Evolutionary conservation across 495 filamentous ascomycete species (phyloP).

Genomic region (Neurospora sublineolata): DNA sequence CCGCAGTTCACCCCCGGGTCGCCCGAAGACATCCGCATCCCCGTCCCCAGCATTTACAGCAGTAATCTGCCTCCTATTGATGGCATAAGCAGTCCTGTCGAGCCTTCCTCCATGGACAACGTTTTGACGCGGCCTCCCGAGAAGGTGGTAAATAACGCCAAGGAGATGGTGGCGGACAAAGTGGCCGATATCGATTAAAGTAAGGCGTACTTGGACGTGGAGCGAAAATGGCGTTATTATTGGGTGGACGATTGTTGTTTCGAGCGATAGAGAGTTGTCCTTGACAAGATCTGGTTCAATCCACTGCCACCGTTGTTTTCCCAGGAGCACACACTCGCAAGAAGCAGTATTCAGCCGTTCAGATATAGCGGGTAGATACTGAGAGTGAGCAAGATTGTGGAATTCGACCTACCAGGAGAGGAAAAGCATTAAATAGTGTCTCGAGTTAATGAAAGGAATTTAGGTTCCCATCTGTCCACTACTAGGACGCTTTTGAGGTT

Average conservation of each 20-base stretch:
- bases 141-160: conserved; percentile 34
- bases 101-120: conserved; percentile 12
- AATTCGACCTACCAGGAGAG: not conserved
- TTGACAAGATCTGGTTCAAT: not conserved
- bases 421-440: not conserved
- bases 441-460: not conserved
- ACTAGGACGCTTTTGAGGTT: not conserved
- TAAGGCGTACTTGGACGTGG: not conserved
- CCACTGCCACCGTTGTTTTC: not conserved
- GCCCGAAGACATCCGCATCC: conserved; percentile 76
- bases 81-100: conserved; percentile 23
- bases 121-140: conserved; percentile 24
- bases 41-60: conserved; percentile 42
- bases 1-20: conserved; percentile 47
- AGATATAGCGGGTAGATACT: not conserved
- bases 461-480: not conserved
- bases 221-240: not conserved
- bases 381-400: not conserved
- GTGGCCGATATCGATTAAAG: conserved; percentile 34
- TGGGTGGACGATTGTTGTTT: not conserved
- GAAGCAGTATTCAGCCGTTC: not conserved
- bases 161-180: conserved; percentile 35
- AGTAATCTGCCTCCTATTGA: conserved; percentile 19
- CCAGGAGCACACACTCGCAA: not conserved
- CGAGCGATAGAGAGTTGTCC: not conserved